These are phyloP conservation scores for Camelina laxa DNA, from an alignment of 345 rosid genomes.

Conservation along the genomic window DNA sequence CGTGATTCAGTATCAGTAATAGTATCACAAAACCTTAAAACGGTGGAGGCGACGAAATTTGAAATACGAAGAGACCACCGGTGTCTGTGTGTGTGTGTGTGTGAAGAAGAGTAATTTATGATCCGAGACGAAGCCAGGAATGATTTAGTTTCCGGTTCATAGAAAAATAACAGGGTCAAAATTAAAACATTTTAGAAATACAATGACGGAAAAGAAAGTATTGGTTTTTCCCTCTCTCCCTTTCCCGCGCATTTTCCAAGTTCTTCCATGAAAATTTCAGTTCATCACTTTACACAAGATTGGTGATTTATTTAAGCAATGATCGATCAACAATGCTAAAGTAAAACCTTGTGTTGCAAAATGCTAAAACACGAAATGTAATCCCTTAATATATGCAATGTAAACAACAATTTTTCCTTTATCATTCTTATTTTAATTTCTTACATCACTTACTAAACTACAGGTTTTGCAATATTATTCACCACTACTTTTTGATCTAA, in stretches of 20 bases:
- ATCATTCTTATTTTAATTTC: too few relatives aligned
- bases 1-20: background rate
- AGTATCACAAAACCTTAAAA: background rate
- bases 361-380: too few relatives aligned
- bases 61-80: background rate
- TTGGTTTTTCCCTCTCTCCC: slow-evolving; percentile 24
- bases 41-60: background rate
- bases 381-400: too few relatives aligned
- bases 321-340: too few relatives aligned
- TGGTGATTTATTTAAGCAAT: too few relatives aligned
- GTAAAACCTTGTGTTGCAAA: too few relatives aligned
- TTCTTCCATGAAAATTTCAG: background rate
- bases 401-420: too few relatives aligned
- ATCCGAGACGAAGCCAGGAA: background rate
- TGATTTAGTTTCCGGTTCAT: background rate
- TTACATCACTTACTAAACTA: background rate
- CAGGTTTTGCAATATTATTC: background rate
- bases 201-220: slow-evolving; percentile 13
- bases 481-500: background rate
- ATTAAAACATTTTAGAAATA: background rate
- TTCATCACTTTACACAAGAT: too few relatives aligned
- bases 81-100: background rate
- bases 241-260: slow-evolving; percentile 30
- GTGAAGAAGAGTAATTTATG: background rate
- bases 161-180: background rate